Conservation (phyloP, 495 filamentous ascomycete genomes). For the Aspergillus nidulans region DNA sequence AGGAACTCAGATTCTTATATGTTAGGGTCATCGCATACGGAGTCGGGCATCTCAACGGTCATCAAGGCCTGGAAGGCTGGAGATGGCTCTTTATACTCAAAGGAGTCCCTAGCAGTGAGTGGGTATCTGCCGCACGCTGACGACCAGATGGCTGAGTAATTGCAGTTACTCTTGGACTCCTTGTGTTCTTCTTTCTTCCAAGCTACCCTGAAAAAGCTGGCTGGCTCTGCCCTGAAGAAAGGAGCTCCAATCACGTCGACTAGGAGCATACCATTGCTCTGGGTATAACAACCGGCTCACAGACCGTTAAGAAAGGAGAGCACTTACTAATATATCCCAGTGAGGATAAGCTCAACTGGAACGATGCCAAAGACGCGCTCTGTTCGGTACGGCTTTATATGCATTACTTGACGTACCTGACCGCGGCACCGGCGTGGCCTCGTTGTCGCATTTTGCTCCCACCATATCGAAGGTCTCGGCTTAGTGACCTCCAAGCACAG, state of each 20-base stretch:
- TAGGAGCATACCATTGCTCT: background rate
- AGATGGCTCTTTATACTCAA: conserved; percentile 73
- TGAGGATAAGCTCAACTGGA: conserved; percentile 47
- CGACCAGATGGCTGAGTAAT: background rate
- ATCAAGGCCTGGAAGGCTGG: conserved; percentile 58
- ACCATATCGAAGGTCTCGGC: conserved; percentile 62
- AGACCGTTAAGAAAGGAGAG: background rate
- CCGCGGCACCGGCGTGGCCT: conserved; percentile 17
- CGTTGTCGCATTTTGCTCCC: conserved; percentile 56
- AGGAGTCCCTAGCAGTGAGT: conserved; percentile 55
- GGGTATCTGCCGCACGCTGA: background rate
- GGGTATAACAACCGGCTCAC: background rate
- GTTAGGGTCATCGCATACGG: conserved; percentile 58
- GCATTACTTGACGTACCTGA: conserved; percentile 58
- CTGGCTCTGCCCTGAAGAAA: conserved; percentile 52
- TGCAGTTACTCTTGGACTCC: conserved; percentile 28
- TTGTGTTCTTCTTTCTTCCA: conserved; percentile 58
- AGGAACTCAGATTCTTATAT: background rate
- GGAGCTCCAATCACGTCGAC: conserved; percentile 27
- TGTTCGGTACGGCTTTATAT: conserved; percentile 42
- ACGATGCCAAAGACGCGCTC: conserved; percentile 59
- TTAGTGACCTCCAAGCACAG: conserved; percentile 58
- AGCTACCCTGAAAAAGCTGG: conserved; percentile 58
- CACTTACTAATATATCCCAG: conserved; percentile 35
- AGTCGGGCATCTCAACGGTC: conserved; percentile 61